Evolutionary conservation across 2,329 filamentous ascomycete species (phyloP).

Genomic region (Neofusicoccum laricinum): DNA sequence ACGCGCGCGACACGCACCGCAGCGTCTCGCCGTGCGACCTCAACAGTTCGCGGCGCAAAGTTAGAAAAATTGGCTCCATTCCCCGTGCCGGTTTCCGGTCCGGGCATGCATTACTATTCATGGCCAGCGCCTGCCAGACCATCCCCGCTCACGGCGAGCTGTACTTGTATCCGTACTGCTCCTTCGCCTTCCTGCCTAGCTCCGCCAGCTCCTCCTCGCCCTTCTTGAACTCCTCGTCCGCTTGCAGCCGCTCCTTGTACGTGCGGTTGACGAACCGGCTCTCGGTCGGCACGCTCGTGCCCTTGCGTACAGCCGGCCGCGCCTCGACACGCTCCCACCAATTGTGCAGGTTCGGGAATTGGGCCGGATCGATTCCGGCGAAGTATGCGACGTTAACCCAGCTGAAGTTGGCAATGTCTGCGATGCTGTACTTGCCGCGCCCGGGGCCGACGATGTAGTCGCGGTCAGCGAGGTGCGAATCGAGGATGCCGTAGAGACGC

Average conservation of each 20-base stretch:
- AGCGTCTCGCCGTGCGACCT: slow-evolving; percentile 14
- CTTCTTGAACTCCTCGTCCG: slow-evolving; percentile 49
- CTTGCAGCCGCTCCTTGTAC: slow-evolving; percentile 39
- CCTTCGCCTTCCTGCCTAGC: slow-evolving; percentile 40
- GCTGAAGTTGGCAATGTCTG: slow-evolving; percentile 45
- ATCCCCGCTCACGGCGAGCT: slow-evolving; percentile 21
- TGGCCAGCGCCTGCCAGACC: not conserved
- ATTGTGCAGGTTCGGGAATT: slow-evolving; percentile 43
- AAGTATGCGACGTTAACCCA: slow-evolving; percentile 44
- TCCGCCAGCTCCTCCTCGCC: slow-evolving; percentile 40
- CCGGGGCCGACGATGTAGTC: slow-evolving; percentile 47
- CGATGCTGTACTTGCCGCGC: slow-evolving; percentile 44
- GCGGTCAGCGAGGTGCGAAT: slow-evolving; percentile 35
- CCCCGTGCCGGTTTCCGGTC: not conserved
- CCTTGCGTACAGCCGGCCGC: slow-evolving; percentile 42
- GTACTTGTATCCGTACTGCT: slow-evolving; percentile 47
- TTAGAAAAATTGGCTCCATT: not conserved
- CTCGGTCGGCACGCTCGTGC: slow-evolving; percentile 36
- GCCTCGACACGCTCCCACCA: slow-evolving; percentile 44
- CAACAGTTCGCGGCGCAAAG: not conserved
- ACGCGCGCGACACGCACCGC: slow-evolving; percentile 2
- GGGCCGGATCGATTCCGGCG: slow-evolving; percentile 39
- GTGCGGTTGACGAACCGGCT: slow-evolving; percentile 41
- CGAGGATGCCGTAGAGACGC: slow-evolving; percentile 45
- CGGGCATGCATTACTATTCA: slow-evolving; percentile 2